phyloP scores from a whole-genome alignment of 805 yeast species.

The Jamesozyma lodderae region DNA sequence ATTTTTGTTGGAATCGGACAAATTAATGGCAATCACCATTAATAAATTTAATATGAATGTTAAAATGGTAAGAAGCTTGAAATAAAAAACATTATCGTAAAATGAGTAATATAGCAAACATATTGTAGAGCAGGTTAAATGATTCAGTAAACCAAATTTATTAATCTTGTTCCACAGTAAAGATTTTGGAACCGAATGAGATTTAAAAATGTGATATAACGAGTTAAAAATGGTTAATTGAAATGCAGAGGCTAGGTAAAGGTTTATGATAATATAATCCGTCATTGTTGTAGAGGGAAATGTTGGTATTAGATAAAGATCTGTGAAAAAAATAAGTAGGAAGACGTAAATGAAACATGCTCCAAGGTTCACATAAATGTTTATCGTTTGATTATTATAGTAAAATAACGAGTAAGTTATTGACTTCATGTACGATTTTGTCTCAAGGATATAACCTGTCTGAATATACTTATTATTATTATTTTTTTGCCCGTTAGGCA shows the following conservation, averaged over 20 bases:
- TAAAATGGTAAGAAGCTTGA: conserved; percentile 25
- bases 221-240: conserved; percentile 51
- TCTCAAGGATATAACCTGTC: conserved; percentile 3
- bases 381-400: conserved; percentile 7
- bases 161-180: conserved; percentile 54
- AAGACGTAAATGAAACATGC: conserved; percentile 4
- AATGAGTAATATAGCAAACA: conserved; percentile 37
- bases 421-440: conserved; percentile 5
- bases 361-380: conserved; percentile 2
- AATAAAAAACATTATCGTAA: conserved; percentile 28
- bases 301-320: conserved; percentile 17
- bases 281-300: conserved; percentile 26
- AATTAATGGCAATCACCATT: conserved; percentile 47
- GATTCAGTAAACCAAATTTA: conserved; percentile 57
- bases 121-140: conserved; percentile 50
- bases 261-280: conserved; percentile 41
- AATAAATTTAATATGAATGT: conserved; percentile 45
- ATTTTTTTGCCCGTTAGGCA: conserved; percentile 7
- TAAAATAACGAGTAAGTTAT: not conserved
- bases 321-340: conserved; percentile 19
- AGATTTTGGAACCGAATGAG: conserved; percentile 46
- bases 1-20: conserved; percentile 49
- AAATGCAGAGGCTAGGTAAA: conserved; percentile 46
- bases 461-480: conserved; percentile 3
- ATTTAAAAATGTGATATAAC: conserved; percentile 50